Evolutionary conservation across 1,284 basidiomycete species (phyloP).

Genomic region (Agaricales sp.): DNA sequence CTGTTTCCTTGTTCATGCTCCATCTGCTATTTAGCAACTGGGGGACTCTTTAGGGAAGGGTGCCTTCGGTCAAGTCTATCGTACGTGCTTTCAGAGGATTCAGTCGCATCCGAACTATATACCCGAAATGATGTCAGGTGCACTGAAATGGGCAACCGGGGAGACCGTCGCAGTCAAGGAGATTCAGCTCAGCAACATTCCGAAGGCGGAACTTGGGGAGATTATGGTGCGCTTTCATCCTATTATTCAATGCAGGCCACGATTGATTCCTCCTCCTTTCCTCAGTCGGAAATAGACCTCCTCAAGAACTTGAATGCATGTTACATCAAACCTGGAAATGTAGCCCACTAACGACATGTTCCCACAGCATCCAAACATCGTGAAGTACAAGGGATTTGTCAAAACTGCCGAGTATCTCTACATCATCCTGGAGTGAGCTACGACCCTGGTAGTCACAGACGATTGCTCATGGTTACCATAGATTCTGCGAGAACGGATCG

Average conservation of each 20-base stretch:
- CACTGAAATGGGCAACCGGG: constrained; percentile 92
- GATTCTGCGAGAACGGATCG: constrained; percentile 97
- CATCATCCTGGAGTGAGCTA: constrained; percentile 86
- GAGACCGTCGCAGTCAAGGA: constrained; percentile 96
- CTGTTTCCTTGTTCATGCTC: neutral
- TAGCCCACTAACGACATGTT: constrained; percentile 1
- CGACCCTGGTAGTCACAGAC: constrained; percentile 8
- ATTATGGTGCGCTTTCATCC: constrained; percentile 75
- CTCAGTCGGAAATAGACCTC: constrained; percentile 90
- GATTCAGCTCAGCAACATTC: constrained; percentile 88
- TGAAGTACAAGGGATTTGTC: constrained; percentile 97
- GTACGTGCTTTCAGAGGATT: constrained; percentile 40
- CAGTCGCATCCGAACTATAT: neutral
- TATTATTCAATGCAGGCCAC: constrained; percentile 10
- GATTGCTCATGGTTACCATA: constrained; percentile 18
- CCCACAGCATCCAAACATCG: constrained; percentile 80
- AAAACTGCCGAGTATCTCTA: constrained; percentile 91
- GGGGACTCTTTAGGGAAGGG: constrained; percentile 92
- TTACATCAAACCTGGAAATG: constrained; percentile 5
- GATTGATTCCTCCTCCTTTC: constrained; percentile 10
- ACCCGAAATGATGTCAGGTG: constrained; percentile 38
- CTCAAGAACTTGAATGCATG: constrained; percentile 91
- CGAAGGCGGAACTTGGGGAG: constrained; percentile 86
- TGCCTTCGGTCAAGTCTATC: constrained; percentile 91
- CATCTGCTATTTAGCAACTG: constrained; percentile 57